Evolutionary conservation across 2,329 filamentous ascomycete genomes (phyloP).

Genomic region (Penicillium sp.): DNA sequence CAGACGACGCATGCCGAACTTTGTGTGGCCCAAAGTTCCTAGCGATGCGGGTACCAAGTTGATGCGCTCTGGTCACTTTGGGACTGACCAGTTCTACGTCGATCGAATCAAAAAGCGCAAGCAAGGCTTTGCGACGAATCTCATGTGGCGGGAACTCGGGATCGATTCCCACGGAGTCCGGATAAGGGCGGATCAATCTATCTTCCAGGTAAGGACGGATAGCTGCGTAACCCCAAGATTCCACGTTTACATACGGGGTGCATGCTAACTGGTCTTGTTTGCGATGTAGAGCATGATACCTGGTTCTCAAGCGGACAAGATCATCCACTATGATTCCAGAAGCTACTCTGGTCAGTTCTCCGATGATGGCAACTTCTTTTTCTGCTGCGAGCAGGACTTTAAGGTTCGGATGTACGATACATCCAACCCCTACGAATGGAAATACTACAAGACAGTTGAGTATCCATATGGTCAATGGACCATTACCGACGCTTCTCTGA

Average conservation of each 20-base stretch:
- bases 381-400: conserved; percentile 88
- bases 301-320: conserved; percentile 73
- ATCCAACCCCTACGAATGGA: conserved; percentile 92
- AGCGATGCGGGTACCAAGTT: conserved; percentile 74
- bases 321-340: conserved; percentile 81
- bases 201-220: conserved; percentile 61
- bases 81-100: conserved; percentile 62
- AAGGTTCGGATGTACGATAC: conserved; percentile 97
- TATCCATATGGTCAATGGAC: conserved; percentile 94
- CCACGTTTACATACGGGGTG: not conserved
- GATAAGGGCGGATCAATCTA: conserved; percentile 64
- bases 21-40: conserved; percentile 79
- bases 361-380: conserved; percentile 97
- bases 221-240: not conserved
- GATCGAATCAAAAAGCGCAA: conserved; percentile 58
- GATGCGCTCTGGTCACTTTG: conserved; percentile 83
- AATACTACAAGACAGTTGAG: conserved; percentile 85
- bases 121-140: conserved; percentile 63
- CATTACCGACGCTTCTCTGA: conserved; percentile 88
- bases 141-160: conserved; percentile 82
- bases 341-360: conserved; percentile 97
- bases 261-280: not conserved
- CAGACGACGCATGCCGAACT: conserved; percentile 41
- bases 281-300: conserved; percentile 70
- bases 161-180: conserved; percentile 61